Percentiles rank a stretch among this genome's conserved stretches.
Evolutionary conservation across 345 rosid species (phyloP).

Genomic region (Anastatica hierochuntica): DNA sequence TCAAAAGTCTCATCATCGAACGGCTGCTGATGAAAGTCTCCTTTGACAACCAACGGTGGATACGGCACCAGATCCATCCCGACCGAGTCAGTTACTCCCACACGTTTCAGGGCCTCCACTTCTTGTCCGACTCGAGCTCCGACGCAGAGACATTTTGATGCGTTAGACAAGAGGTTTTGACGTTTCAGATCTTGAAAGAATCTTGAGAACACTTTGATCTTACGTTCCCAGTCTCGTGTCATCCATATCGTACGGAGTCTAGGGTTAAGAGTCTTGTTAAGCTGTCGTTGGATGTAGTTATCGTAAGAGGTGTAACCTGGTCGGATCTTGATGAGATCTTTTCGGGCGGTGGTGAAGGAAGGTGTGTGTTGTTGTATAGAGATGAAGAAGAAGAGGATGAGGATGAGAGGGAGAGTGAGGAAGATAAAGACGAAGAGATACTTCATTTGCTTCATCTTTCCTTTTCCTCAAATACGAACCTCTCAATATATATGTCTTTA

Average conservation of each 20-base stretch:
- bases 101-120: conserved; percentile 54
- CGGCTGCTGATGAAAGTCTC: conserved; percentile 80
- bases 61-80: too few relatives aligned
- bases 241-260: conserved; percentile 61
- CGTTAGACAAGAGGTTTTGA: conserved; percentile 33
- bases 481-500: neutral
- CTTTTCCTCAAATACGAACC: neutral
- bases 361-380: conserved; percentile 18
- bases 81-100: conserved; percentile 55
- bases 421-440: conserved; percentile 31
- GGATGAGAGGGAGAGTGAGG: conserved; percentile 29
- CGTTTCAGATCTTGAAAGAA: conserved; percentile 44
- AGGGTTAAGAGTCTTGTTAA: conserved; percentile 84
- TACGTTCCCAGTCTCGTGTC: conserved; percentile 83
- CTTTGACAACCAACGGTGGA: conserved; percentile 66
- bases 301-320: conserved; percentile 70
- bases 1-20: conserved; percentile 58
- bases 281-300: conserved; percentile 72
- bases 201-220: conserved; percentile 51
- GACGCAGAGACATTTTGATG: conserved; percentile 52
- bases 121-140: conserved; percentile 91
- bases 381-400: conserved; percentile 32
- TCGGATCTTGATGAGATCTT: conserved; percentile 45
- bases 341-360: neutral
- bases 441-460: conserved; percentile 23